Evolutionary conservation across 73 alveolate species (phyloP), one percentile per base, ranked within the genome.

Genomic region (Paramecium tetraurelia): DNA sequence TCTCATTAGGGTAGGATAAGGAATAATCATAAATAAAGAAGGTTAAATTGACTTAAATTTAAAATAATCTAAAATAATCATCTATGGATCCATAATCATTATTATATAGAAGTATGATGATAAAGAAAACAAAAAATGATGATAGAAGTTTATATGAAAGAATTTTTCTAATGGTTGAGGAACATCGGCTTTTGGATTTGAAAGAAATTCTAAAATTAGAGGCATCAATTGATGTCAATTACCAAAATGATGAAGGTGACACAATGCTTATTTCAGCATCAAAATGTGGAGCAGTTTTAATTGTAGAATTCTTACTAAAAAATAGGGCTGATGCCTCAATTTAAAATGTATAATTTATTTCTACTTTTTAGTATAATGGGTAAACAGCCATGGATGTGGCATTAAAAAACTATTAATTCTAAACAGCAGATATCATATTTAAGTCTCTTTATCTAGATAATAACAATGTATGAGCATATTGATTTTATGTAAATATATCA

Each of bases 11-110:
- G 21, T 4, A 53, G 21, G 69, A 53, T 2, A 53, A 53, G 21
- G 31, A 53, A 53, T 53, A 53, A 48, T 48, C 24, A 22, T 27
- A 31, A 27, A 22, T 7, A 0, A 3, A 68, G 84, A 68, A 68
- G 27, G 10, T 20, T 8, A 68, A 68, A 16, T 14, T 27, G 27
- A 7, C 3, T 4, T 68, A 68, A 68, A 68, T 27, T 14, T 14
- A 33, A 72, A 72, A 72, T 38, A 29, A 72, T 36, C 24, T 40
- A 20, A 72, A 40, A 43, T 38, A 72, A 18, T 18, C 11, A 43
- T 80, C 90, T 20, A 80, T 80, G 90, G 90, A 80, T 14, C 90
- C 90, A 44, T 80, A 41, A 38, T 80, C 75, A 5, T 35, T 80
- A 24, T 35, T 80, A 21, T 80, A 44, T 6, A 41, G 89, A 44